These are phyloP conservation scores for Remersonia thermophila DNA, from an alignment of 2,329 filamentous ascomycete species.

Conservation along the genomic window DNA sequence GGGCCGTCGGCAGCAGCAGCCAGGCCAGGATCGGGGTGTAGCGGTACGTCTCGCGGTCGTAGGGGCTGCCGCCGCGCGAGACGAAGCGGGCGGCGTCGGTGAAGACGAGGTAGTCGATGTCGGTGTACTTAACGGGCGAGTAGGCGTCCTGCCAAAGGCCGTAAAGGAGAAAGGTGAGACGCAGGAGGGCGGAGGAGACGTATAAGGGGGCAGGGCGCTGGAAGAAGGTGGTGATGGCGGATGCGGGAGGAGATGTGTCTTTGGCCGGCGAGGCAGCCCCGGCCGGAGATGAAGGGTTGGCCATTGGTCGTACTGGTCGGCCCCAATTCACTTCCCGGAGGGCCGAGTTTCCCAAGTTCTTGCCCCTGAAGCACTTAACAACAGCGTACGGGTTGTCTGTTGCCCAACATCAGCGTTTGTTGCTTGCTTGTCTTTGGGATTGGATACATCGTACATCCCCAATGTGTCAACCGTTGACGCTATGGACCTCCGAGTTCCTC, in stretches of 20 bases:
- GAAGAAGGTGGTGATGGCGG: constrained; percentile 23
- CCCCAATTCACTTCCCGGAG: no score
- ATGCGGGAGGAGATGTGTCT: not conserved
- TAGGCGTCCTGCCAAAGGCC: constrained; percentile 86
- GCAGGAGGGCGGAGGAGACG: constrained; percentile 48
- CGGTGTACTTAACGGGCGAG: constrained; percentile 91
- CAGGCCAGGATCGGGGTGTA: constrained; percentile 92
- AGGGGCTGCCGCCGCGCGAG: constrained; percentile 58
- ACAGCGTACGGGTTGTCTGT: no score
- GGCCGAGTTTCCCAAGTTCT: no score
- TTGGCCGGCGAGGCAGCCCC: not conserved
- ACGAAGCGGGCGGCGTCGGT: constrained; percentile 82
- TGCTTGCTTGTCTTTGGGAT: no score
- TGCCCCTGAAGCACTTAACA: no score
- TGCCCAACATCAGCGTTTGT: no score
- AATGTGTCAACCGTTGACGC: no score
- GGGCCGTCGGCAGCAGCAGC: constrained; percentile 72
- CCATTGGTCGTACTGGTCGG: no score
- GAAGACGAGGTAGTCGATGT: constrained; percentile 98
- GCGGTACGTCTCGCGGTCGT: constrained; percentile 84
- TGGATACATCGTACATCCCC: no score
- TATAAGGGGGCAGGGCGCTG: constrained; percentile 38
- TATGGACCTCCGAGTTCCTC: no score
- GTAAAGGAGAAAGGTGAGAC: constrained; percentile 66
- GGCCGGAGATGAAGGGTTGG: constrained; percentile 2